A percentile compares a stretch with the other conserved stretches of the same genome.
phyloP scores from a whole-genome alignment of 352 stramenopile genomes.

The Globisporangium radiosum region DNA sequence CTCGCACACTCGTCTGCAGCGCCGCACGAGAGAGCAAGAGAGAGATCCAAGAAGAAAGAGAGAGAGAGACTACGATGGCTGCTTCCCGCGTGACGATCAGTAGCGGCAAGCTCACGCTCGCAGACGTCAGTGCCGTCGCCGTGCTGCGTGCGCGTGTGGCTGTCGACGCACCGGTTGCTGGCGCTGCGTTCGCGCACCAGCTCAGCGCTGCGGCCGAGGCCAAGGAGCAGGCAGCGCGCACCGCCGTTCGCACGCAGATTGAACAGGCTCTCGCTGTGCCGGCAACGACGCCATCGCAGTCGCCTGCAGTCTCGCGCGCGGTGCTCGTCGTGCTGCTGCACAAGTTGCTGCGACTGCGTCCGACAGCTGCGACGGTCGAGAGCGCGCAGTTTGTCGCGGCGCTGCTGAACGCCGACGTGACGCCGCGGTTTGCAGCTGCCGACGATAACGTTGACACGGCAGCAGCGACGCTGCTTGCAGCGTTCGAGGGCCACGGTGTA shows the following conservation, averaged over 20 bases:
- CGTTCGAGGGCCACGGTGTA: constrained; percentile 21
- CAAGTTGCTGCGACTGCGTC: constrained; percentile 16
- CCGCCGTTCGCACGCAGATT: constrained; percentile 10
- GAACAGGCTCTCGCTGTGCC: constrained; percentile 10
- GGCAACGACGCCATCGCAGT: constrained; percentile 2
- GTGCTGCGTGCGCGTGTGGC: constrained; percentile 35
- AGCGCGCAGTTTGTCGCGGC: constrained; percentile 37
- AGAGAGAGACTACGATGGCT: constrained; percentile 19
- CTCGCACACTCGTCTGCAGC: neutral
- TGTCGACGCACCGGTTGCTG: constrained; percentile 18
- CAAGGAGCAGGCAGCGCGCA: constrained; percentile 7
- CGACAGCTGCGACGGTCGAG: constrained; percentile 20
- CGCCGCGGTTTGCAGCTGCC: constrained; percentile 23
- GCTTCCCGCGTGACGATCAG: constrained; percentile 45
- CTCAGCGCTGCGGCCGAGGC: constrained; percentile 3
- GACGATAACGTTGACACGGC: constrained; percentile 13
- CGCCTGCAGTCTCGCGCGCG: constrained; percentile 13
- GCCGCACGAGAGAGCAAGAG: neutral
- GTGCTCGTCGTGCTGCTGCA: constrained; percentile 25
- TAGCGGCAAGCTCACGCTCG: constrained; percentile 44
- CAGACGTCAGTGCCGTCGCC: constrained; percentile 56
- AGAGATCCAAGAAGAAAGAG: neutral
- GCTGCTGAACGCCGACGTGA: constrained; percentile 58
- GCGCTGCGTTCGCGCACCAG: constrained; percentile 2
- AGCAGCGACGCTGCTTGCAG: constrained; percentile 21